Percentiles rank a stretch among this genome's conserved stretches.
Conservation (phyloP, 2,329 filamentous ascomycete species). For the Botrytis deweyae region DNA sequence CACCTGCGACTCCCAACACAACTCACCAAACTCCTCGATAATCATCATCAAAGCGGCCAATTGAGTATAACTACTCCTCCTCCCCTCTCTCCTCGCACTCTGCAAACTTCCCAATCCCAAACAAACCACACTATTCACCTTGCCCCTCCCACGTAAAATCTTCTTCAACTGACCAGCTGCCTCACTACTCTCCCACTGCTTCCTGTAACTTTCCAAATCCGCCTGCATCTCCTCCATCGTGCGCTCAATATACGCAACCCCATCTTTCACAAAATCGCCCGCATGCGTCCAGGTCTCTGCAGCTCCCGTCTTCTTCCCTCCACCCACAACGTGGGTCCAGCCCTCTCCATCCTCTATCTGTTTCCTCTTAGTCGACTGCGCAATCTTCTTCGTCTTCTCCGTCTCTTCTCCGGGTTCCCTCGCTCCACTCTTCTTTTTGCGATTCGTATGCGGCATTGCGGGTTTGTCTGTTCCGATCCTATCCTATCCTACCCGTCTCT, state of each 20-base stretch:
- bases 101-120: conserved; percentile 40
- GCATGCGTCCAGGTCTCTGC: conserved; percentile 25
- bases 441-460: conserved; percentile 35
- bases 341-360: conserved; percentile 38
- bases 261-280: conserved; percentile 36
- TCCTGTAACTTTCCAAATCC: conserved; percentile 33
- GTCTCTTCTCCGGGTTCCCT: background rate
- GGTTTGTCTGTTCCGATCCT: background rate
- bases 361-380: conserved; percentile 35
- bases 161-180: conserved; percentile 28
- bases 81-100: conserved; percentile 34
- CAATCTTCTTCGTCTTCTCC: conserved; percentile 23
- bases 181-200: conserved; percentile 34
- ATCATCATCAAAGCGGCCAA: conserved; percentile 37
- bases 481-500: background rate
- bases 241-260: conserved; percentile 35
- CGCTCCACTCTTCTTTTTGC: conserved; percentile 31
- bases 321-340: conserved; percentile 39
- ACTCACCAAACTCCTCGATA: conserved; percentile 28
- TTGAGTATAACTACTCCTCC: conserved; percentile 36
- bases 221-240: conserved; percentile 35
- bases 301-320: conserved; percentile 21
- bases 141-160: conserved; percentile 22
- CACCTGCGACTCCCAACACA: background rate
- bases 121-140: conserved; percentile 33